Evolutionary conservation across 23 red algal species (phyloP), one percentile per base, ranked within the genome.

Genomic region (Rhodosorus marinus): DNA sequence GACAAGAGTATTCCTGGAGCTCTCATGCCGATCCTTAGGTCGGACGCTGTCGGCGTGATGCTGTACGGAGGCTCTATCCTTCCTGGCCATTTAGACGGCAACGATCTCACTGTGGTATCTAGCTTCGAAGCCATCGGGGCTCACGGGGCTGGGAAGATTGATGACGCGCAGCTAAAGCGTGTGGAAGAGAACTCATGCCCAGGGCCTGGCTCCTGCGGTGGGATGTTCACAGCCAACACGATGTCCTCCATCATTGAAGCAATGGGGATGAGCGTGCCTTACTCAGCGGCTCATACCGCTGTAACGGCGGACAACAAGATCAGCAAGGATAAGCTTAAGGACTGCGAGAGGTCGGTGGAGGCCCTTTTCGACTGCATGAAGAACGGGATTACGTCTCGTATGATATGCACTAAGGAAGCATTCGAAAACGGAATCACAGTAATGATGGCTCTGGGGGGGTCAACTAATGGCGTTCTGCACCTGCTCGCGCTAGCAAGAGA

Each of bases 1-100:
- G 90, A 98, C 59, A 98, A 98, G 59, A 75, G 72, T 20, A 98
- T 98, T 62, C 90, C 90, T 0, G 90, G 90, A 29, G 90, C 90
- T 5, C 29, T 98, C 8, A 98, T 98, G 90, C 90, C 90, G 21
- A 83, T 98, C 11, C 57, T 98, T 14, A 51, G 90, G 20, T 47
- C 74, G 21, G 64, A 98, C 59, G 56, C 78, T 20, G 55, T 86
- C 20, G 90, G 90, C 14, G 90, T 98, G 7, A 79, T 98, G 60
- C 66, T 98, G 14, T 98, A 98, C 38, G 90, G 90, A 0, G 90
- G 90, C 17, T 81, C 72, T 40, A 98, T 98, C 31, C 57, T 81
- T 24, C 90, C 90, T 6, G 90, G 90, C 57, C 67, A 70, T 32
- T 36, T 92, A 17, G 70, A 82, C 54, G 78, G 78, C 8, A 31